A percentile compares a stretch with the other conserved stretches of the same genome.
Evolutionary conservation across 495 filamentous ascomycete genomes (phyloP).

Genomic region (Aspergillus carlsbadensis): DNA sequence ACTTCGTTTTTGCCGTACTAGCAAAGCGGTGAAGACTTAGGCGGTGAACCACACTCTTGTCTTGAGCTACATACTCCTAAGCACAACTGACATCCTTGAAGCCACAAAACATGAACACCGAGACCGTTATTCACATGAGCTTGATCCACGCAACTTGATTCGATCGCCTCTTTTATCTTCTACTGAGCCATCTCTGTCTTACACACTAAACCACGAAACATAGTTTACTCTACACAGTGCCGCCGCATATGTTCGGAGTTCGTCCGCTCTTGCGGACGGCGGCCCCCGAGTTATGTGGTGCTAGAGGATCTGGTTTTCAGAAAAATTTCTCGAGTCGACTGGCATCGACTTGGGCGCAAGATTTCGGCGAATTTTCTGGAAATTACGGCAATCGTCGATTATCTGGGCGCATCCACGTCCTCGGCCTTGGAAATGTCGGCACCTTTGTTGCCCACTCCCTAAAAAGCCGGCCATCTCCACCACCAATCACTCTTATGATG

Average conservation of each 20-base stretch:
- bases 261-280: conserved; percentile 42
- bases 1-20: background rate
- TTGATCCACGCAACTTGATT: too few species aligned
- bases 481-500: conserved; percentile 58
- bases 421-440: conserved; percentile 59
- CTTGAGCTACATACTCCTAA: too few species aligned
- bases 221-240: conserved; percentile 39
- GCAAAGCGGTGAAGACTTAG: background rate
- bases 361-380: conserved; percentile 27
- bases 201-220: too few species aligned
- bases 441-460: conserved; percentile 61
- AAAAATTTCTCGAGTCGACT: conserved; percentile 13
- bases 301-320: background rate
- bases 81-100: too few species aligned
- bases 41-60: conserved; percentile 7
- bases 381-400: conserved; percentile 24
- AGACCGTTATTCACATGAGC: too few species aligned
- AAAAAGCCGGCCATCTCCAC: conserved; percentile 53
- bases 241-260: conserved; percentile 27
- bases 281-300: conserved; percentile 20
- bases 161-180: too few species aligned
- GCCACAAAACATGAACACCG: too few species aligned
- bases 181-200: too few species aligned
- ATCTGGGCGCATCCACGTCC: conserved; percentile 55
- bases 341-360: conserved; percentile 35